Conservation (phyloP, 2,329 filamentous ascomycete species). For the Metarhizium brunneum region DNA sequence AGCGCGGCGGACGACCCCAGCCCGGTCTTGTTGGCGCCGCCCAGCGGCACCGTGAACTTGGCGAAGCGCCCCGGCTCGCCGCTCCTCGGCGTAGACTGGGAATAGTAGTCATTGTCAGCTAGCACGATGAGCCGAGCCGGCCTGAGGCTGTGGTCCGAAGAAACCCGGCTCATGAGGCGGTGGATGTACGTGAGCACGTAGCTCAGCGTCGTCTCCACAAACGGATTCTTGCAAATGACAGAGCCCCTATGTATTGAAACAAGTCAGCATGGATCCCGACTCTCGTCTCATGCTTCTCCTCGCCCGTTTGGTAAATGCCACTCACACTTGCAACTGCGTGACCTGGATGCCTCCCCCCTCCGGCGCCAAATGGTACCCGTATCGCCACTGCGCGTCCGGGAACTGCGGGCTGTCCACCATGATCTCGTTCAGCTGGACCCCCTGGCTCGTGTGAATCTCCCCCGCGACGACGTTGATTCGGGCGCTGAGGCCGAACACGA, state of each 20-base stretch:
- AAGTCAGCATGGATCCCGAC: constrained; percentile 38
- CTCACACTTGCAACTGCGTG: constrained; percentile 70
- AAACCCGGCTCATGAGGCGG: constrained; percentile 26
- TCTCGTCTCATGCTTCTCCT: not conserved
- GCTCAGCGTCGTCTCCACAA: constrained; percentile 83
- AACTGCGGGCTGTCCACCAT: constrained; percentile 91
- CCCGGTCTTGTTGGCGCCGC: constrained; percentile 85
- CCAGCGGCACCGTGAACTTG: constrained; percentile 66
- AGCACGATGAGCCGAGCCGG: constrained; percentile 75
- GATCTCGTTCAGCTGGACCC: constrained; percentile 61
- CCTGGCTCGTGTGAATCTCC: constrained; percentile 48
- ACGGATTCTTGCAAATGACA: constrained; percentile 55
- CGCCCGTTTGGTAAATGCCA: constrained; percentile 14
- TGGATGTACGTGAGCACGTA: constrained; percentile 80
- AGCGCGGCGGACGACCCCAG: constrained; percentile 91
- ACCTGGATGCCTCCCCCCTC: constrained; percentile 71
- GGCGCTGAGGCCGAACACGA: constrained; percentile 59
- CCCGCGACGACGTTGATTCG: constrained; percentile 56
- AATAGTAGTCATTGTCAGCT: constrained; percentile 96
- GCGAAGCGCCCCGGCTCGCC: constrained; percentile 50
- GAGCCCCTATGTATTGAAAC: constrained; percentile 29
- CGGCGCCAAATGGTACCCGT: constrained; percentile 64
- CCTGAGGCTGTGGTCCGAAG: constrained; percentile 42
- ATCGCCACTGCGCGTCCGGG: constrained; percentile 75
- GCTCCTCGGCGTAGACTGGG: constrained; percentile 35